Evolutionary conservation across 805 yeast species (phyloP).

Genomic region (Hanseniaspora singularis): DNA sequence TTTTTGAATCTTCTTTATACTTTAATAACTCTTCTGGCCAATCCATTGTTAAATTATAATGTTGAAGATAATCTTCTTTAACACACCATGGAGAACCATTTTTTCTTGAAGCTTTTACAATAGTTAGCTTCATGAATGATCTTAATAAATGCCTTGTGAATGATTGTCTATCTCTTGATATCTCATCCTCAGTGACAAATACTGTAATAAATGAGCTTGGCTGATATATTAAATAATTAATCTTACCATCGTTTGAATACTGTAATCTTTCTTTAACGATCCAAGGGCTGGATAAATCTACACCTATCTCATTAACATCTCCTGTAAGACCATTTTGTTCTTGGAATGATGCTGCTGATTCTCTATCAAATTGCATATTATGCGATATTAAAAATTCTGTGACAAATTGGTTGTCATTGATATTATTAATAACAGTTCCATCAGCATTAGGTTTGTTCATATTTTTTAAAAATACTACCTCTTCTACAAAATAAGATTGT

Average conservation of each 20-base stretch:
- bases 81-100: conserved; percentile 96
- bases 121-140: conserved; percentile 65
- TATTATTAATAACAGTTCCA: conserved; percentile 20
- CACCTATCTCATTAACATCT: conserved; percentile 8
- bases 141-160: conserved; percentile 85
- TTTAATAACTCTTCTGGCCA: conserved; percentile 28
- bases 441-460: neutral
- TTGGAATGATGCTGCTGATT: neutral
- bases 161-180: conserved; percentile 69
- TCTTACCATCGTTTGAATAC: neutral
- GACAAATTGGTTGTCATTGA: conserved; percentile 17
- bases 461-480: conserved; percentile 50
- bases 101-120: conserved; percentile 61
- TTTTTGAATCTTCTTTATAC: conserved; percentile 24
- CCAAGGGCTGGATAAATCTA: conserved; percentile 8
- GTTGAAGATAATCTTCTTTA: conserved; percentile 45
- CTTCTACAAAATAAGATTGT: conserved; percentile 84
- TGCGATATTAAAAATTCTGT: conserved; percentile 5
- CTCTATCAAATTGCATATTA: conserved; percentile 10
- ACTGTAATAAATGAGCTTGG: conserved; percentile 9
- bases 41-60: conserved; percentile 27
- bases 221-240: conserved; percentile 5
- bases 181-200: conserved; percentile 52
- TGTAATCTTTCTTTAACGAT: neutral
- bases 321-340: neutral